Conservation (phyloP, 768 basidiomycete species). For the Tricholoma sp. region DNA sequence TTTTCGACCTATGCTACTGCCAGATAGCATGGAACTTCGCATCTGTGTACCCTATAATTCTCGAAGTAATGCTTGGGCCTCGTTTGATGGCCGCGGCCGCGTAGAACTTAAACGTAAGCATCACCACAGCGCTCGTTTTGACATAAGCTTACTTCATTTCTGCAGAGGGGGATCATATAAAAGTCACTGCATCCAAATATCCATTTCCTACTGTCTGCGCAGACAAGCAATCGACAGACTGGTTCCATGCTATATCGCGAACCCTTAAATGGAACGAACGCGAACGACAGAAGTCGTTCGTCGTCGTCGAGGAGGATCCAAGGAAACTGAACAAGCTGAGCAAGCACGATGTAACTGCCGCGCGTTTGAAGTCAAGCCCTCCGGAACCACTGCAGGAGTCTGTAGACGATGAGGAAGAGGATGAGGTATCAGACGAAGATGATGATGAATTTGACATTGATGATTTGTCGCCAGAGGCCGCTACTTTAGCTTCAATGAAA, state of each 20-base stretch:
- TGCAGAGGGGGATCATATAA: slow-evolving; percentile 98
- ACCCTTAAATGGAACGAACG: slow-evolving; percentile 99
- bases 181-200: slow-evolving; percentile 93
- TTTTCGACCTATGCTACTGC: slow-evolving; percentile 97
- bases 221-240: slow-evolving; percentile 95
- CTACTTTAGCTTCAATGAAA: slow-evolving; percentile 6
- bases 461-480: slow-evolving; percentile 65
- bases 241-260: slow-evolving; percentile 96
- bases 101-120: slow-evolving; percentile 91
- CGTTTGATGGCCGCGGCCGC: slow-evolving; percentile 94
- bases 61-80: slow-evolving; percentile 97
- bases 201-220: slow-evolving; percentile 99
- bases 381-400: slow-evolving; percentile 14
- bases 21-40: slow-evolving; percentile 96
- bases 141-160: slow-evolving; percentile 5
- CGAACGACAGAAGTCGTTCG: slow-evolving; percentile 97
- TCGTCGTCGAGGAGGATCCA: slow-evolving; percentile 90
- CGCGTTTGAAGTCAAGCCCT: slow-evolving; percentile 5
- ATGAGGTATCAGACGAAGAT: slow-evolving; percentile 47
- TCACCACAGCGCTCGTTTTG: neutral
- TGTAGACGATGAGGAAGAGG: slow-evolving; percentile 32
- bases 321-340: slow-evolving; percentile 29
- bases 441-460: slow-evolving; percentile 85
- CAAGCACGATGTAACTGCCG: slow-evolving; percentile 14
- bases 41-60: slow-evolving; percentile 99